Evolutionary conservation across 176 grass and related monocot genomes (phyloP).

Genomic region (Cenchrus fungigraminus): DNA sequence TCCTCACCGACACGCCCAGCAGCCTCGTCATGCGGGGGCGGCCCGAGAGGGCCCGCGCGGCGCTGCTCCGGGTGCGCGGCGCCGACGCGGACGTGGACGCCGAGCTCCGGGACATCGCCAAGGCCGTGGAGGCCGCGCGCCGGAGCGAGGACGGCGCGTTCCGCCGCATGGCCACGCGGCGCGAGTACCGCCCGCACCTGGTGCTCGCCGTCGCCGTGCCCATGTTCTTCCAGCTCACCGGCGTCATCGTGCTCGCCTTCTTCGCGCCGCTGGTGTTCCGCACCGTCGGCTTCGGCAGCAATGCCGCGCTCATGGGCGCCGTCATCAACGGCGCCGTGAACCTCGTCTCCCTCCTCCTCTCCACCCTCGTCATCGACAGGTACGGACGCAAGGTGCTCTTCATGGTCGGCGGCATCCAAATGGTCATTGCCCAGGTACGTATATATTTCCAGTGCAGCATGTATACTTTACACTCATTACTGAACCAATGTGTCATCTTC

Average conservation of each 20-base stretch:
- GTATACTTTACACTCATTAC: not conserved
- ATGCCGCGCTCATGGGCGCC: slow-evolving; percentile 68
- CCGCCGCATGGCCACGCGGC: slow-evolving; percentile 46
- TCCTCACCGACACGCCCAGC: slow-evolving; percentile 83
- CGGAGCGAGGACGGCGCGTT: slow-evolving; percentile 65
- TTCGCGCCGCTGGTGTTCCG: slow-evolving; percentile 84
- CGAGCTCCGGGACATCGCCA: slow-evolving; percentile 59
- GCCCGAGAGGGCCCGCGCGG: slow-evolving; percentile 48
- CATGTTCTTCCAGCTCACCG: slow-evolving; percentile 85
- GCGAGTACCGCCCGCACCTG: slow-evolving; percentile 79
- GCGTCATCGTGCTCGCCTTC: slow-evolving; percentile 77
- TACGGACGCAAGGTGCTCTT: slow-evolving; percentile 77
- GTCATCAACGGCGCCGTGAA: slow-evolving; percentile 72
- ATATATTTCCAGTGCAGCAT: not conserved
- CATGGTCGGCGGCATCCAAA: slow-evolving; percentile 70
- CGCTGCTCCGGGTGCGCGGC: slow-evolving; percentile 64
- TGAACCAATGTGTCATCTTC: not conserved
- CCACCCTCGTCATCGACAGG: slow-evolving; percentile 69
- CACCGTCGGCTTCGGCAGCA: slow-evolving; percentile 77
- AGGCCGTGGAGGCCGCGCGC: slow-evolving; percentile 40
- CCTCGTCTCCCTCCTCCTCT: slow-evolving; percentile 56
- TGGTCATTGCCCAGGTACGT: slow-evolving; percentile 66
- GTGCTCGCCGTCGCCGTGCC: slow-evolving; percentile 79
- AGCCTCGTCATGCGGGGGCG: slow-evolving; percentile 69
- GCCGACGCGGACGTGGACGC: slow-evolving; percentile 63